Base-by-base conservation (phyloP, 148 eudicot species). In the Cornus controversa region DNA sequence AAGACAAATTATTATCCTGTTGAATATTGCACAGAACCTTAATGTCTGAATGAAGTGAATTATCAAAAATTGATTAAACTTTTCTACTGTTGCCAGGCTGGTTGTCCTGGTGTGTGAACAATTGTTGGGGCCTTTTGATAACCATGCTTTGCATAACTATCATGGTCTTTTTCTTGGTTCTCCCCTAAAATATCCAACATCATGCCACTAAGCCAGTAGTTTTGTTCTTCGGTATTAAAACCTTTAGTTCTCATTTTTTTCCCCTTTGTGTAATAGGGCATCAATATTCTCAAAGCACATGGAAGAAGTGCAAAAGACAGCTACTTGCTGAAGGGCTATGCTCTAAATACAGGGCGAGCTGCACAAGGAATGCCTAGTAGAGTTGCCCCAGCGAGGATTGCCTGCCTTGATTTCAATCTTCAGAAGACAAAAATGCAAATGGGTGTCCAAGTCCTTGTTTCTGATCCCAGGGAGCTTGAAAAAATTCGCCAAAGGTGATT, bases 351-450 rank as follows among this genome's bases (percentile, higher is more conserved):
- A 23, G 99, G 99, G 8, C 98, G 98, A 78, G 99, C 99, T 76
- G 98, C 99, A 69, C 99, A 96, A 83, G 99, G 99, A 71, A 96
- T 93, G 99, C 99, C 99, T 50, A 79, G 84, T 75, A 86, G 89
- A 81, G 97, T 96, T 82, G 78, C 95, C 80, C 98, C 99, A 26
- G 99, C 99, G 8, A 89, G 83, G 80, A 93, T 93, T 82, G 99
- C 99, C 24, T 95, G 99, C 83, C 97, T 95, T 65, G 99, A 93
- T 80, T 91, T 93, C 69, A 93, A 96, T 81, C 97, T 95, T 70
- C 99, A 96, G 81, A 96, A 89, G 84, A 96, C 98, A 20, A 96
- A 96, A 82, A 90, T 96, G 99, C 99, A 96, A 80, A 77, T 96
- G 89, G 99, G 99, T 57, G 93, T 96, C 72, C 99, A 93, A 82